Base-by-base conservation (phyloP, 2,329 filamentous ascomycete species). In the Exophiala xenobiotica region DNA sequence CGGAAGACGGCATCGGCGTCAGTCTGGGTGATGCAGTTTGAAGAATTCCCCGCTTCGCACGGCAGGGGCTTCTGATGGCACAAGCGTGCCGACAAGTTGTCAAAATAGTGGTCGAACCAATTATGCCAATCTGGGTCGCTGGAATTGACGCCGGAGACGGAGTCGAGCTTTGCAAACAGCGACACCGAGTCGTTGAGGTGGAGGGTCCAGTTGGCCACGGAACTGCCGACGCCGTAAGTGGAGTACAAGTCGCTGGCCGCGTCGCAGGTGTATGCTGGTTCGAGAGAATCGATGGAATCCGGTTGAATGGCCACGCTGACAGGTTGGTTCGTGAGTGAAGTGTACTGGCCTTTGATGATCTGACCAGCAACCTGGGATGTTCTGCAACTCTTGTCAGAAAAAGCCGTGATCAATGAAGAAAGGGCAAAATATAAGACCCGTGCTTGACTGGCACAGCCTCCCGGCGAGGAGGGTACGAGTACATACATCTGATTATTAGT, bases 341-440 rank as follows among this genome's bases (percentile, higher is more conserved):
- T 70, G 69, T 81, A 87, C 83, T 90, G 89, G 51, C 85, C 88
- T 49, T 78, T 73, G 48, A 90, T 77, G 5, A 92, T 67, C 80
- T 89, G 88, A 49, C 85, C 80, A 8, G 86, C 87, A 12, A 92
- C 88, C 68, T 93, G 86, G 62, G 81, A 86, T 2, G 89, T 93
- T n/a, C n/a, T n/a, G n/a, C n/a, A n/a, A n/a, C n/a, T n/a, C n/a
- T n/a, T n/a, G n/a, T n/a, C n/a, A n/a, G n/a, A n/a, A n/a, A n/a
- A n/a, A n/a, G n/a, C n/a, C n/a, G n/a, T n/a, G n/a, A n/a, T n/a
- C n/a, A n/a, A n/a, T n/a, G n/a, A n/a, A n/a, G n/a, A n/a, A n/a
- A n/a, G n/a, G n/a, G n/a, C n/a, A n/a, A n/a, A n/a, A n/a, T n/a
- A n/a, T n/a, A n/a, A n/a, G n/a, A n/a, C n/a, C n/a, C n/a, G n/a